Conservation (phyloP, 805 yeast genomes). For the Brettanomyces anomalus region DNA sequence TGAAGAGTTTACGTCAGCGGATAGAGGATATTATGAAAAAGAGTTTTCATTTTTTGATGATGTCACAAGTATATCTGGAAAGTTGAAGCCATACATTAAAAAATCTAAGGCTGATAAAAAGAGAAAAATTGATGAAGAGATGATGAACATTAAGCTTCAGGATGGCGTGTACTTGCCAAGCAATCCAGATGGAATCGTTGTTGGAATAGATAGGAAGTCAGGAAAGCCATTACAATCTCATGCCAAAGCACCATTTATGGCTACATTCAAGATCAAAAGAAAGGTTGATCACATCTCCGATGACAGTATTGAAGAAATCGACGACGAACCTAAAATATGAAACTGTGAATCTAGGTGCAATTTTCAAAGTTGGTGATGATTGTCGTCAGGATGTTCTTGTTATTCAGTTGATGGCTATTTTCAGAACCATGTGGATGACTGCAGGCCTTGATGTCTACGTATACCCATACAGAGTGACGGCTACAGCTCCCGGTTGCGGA, state of each 20-base stretch:
- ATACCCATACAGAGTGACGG: slow-evolving; percentile 91
- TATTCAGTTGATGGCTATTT: slow-evolving; percentile 81
- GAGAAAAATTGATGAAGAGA: slow-evolving; percentile 91
- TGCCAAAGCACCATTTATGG: slow-evolving; percentile 98
- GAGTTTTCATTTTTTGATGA: slow-evolving; percentile 88
- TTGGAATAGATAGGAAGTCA: slow-evolving; percentile 84
- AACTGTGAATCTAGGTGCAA: slow-evolving; percentile 66
- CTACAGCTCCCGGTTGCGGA: slow-evolving; percentile 99
- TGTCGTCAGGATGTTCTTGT: slow-evolving; percentile 97
- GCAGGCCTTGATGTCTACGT: slow-evolving; percentile 87
- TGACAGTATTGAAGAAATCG: slow-evolving; percentile 10
- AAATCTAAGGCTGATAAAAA: slow-evolving; percentile 95
- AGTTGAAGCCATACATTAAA: slow-evolving; percentile 88
- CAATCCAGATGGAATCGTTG: slow-evolving; percentile 90
- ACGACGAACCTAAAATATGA: slow-evolving; percentile 25
- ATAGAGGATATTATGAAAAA: slow-evolving; percentile 58
- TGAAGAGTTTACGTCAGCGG: slow-evolving; percentile 47
- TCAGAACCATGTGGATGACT: slow-evolving; percentile 81
- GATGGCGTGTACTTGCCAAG: slow-evolving; percentile 90
- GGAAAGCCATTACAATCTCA: slow-evolving; percentile 96
- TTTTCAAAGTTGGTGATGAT: slow-evolving; percentile 98
- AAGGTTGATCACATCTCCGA: slow-evolving; percentile 3
- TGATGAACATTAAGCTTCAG: slow-evolving; percentile 64
- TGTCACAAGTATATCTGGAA: slow-evolving; percentile 91
- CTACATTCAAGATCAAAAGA: slow-evolving; percentile 77